Conservation (phyloP, 345 rosid genomes). For the Arabidopsis arenosa region DNA sequence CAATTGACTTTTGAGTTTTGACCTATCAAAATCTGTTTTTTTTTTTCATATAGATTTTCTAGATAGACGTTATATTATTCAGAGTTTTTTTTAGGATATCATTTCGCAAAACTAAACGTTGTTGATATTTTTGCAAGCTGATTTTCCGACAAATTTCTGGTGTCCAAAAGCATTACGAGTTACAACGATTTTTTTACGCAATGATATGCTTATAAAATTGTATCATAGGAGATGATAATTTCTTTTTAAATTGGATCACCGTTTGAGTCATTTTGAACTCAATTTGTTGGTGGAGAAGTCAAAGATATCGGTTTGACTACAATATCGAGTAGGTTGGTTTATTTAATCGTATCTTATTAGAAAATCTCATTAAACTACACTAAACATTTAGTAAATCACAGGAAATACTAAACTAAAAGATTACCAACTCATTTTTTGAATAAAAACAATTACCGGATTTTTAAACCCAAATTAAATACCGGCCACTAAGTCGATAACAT, state of each 20-base stretch:
- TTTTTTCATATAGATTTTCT: neutral
- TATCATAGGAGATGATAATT: neutral
- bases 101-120: neutral
- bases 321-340: slow-evolving; percentile 4
- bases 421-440: too few relatives aligned
- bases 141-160: neutral
- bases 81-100: neutral
- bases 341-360: neutral
- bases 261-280: slow-evolving; percentile 8
- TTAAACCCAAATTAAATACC: neutral
- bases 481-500: neutral
- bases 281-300: slow-evolving; percentile 28
- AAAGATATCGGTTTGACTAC: slow-evolving; percentile 37
- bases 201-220: neutral
- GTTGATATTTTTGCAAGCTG: slow-evolving; percentile 3
- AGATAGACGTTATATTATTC: neutral
- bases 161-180: neutral
- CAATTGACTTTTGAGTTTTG: slow-evolving; percentile 31
- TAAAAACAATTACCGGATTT: too few relatives aligned
- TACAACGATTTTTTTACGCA: too few relatives aligned
- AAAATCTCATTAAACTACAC: slow-evolving; percentile 8
- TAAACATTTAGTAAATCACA: neutral
- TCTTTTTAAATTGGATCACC: neutral
- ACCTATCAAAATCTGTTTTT: neutral
- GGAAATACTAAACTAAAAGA: neutral